Evolutionary conservation across 768 basidiomycete genomes (phyloP).

Genomic region (Hygrophorus pudorinus): DNA sequence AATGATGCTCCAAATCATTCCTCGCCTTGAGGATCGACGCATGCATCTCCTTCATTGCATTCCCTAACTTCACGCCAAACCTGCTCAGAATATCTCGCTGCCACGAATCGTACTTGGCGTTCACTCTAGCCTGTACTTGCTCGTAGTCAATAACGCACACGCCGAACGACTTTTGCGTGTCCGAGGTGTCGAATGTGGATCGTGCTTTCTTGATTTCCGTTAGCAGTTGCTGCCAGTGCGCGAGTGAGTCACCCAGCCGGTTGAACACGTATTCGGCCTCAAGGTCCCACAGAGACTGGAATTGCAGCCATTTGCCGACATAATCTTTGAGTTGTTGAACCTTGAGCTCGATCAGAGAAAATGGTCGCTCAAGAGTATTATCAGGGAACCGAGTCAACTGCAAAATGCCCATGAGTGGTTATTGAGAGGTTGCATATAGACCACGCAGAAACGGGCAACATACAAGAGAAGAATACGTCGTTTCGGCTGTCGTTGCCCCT

Average conservation of each 20-base stretch:
- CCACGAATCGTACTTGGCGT: slow-evolving; percentile 98
- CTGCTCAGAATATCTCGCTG: slow-evolving; percentile 89
- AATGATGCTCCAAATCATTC: slow-evolving; percentile 92
- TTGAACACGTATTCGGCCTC: slow-evolving; percentile 96
- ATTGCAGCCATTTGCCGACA: slow-evolving; percentile 96
- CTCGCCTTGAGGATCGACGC: slow-evolving; percentile 85
- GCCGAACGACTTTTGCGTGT: slow-evolving; percentile 85
- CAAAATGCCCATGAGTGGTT: slow-evolving; percentile 6
- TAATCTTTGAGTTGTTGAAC: slow-evolving; percentile 83
- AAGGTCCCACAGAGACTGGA: slow-evolving; percentile 98
- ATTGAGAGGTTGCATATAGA: neutral
- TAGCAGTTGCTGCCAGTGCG: slow-evolving; percentile 90
- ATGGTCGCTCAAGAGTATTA: slow-evolving; percentile 68
- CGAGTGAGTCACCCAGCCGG: slow-evolving; percentile 88
- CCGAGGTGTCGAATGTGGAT: slow-evolving; percentile 93
- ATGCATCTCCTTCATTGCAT: slow-evolving; percentile 97
- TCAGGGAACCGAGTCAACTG: slow-evolving; percentile 72
- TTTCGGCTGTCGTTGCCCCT: slow-evolving; percentile 49
- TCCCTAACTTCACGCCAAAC: slow-evolving; percentile 88
- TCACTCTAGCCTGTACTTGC: slow-evolving; percentile 94
- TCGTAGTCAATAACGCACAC: slow-evolving; percentile 96
- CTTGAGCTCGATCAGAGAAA: slow-evolving; percentile 80
- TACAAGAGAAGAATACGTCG: slow-evolving; percentile 78
- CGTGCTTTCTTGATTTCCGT: slow-evolving; percentile 96
- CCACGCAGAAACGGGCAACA: slow-evolving; percentile 18